Conservation (phyloP, 306 rosid genomes). For the Trifolium pratense region DNA sequence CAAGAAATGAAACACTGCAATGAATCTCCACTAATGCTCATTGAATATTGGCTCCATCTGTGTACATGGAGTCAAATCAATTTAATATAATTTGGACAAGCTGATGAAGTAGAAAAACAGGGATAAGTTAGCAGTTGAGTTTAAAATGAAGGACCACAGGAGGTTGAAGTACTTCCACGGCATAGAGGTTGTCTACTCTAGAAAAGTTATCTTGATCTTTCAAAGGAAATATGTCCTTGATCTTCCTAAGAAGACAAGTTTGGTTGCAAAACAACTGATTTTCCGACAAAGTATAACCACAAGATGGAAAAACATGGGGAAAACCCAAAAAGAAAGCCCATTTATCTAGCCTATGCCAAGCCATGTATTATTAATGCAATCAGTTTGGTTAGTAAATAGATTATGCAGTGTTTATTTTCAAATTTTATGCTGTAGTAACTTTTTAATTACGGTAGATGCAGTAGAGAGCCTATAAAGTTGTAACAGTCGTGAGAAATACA, state of each 20-base stretch:
- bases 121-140: background rate
- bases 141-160: background rate
- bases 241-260: background rate
- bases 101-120: background rate
- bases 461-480: background rate
- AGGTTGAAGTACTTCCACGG: constrained; percentile 8
- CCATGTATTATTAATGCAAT: background rate
- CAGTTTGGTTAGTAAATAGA: background rate
- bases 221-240: background rate
- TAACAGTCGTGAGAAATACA: background rate
- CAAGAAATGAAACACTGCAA: constrained; percentile 1
- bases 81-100: constrained; percentile 9
- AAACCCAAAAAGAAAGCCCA: background rate
- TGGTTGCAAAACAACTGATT: background rate
- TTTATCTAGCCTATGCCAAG: background rate
- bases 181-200: constrained; percentile 3
- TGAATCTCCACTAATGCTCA: background rate
- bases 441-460: background rate
- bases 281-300: background rate
- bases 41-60: constrained; percentile 27
- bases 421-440: background rate
- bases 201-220: background rate
- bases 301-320: background rate
- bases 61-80: background rate
- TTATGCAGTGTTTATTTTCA: background rate